Evolutionary conservation across 2,329 filamentous ascomycete genomes (phyloP).

Genomic region (Cordyceps militaris): DNA sequence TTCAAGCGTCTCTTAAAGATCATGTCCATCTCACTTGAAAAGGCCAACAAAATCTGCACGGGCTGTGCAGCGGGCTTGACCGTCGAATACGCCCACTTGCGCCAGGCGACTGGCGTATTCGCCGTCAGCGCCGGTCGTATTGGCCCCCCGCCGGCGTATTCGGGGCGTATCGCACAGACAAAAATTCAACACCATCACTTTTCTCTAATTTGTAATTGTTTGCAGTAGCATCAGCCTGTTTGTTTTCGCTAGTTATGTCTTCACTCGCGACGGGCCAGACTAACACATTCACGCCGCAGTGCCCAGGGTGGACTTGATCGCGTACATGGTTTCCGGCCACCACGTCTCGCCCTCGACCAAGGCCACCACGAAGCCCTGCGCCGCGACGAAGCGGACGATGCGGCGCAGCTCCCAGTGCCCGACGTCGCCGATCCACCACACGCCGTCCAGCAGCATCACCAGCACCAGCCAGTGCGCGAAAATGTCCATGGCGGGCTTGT

Average conservation of each 20-base stretch:
- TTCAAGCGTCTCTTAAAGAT: not conserved
- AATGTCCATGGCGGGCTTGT: conserved; percentile 28
- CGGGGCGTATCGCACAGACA: not conserved
- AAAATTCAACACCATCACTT: not conserved
- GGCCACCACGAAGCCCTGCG: conserved; percentile 12
- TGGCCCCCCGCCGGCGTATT: conserved; percentile 3
- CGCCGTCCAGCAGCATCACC: conserved; percentile 29
- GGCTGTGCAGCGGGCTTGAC: not conserved
- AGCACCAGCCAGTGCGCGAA: conserved; percentile 34
- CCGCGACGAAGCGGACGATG: conserved; percentile 18
- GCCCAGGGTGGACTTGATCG: conserved; percentile 9
- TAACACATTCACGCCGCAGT: not conserved
- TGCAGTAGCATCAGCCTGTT: not conserved
- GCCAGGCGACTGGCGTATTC: not conserved
- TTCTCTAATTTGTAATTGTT: not conserved
- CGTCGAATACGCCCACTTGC: not conserved
- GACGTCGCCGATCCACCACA: conserved; percentile 33
- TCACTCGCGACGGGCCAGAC: not conserved
- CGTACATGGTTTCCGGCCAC: conserved; percentile 32
- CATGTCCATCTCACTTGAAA: not conserved
- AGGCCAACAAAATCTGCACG: not conserved
- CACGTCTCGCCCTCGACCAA: conserved; percentile 18
- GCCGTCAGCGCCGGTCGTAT: not conserved
- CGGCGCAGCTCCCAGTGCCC: conserved; percentile 28
- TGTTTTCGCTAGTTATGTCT: not conserved